Percentiles rank a stretch among this genome's conserved stretches.
phyloP scores from a whole-genome alignment of 1,284 basidiomycete genomes.

The Mrakiaceae sp. region DNA sequence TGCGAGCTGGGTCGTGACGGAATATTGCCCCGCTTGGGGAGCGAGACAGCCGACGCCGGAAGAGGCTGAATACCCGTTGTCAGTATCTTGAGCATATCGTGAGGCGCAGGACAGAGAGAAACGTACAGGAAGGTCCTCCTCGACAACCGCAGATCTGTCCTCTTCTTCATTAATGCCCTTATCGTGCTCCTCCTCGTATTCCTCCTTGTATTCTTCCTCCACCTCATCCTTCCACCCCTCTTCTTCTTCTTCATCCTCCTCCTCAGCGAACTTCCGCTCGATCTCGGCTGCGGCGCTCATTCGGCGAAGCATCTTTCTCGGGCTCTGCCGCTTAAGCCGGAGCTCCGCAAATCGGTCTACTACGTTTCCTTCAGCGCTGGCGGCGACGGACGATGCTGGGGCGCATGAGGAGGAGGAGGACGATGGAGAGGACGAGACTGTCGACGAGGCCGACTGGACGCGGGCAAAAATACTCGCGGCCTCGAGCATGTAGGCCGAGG shows the following conservation, averaged over 20 bases:
- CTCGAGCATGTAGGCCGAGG: conserved; percentile 10
- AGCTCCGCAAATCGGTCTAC: neutral
- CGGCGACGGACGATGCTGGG: too few species aligned
- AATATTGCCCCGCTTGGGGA: too few species aligned
- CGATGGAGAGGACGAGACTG: neutral
- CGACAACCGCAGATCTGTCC: too few species aligned
- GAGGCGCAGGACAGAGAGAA: neutral
- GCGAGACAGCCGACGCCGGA: too few species aligned
- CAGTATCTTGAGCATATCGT: too few species aligned
- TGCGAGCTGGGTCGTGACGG: too few species aligned
- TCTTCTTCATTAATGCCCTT: too few species aligned
- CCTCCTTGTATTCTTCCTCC: neutral
- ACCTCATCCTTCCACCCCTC: conserved; percentile 14
- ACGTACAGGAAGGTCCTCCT: conserved; percentile 23
- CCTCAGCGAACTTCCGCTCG: conserved; percentile 24
- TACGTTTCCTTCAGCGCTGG: too few species aligned
- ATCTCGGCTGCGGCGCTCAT: conserved; percentile 34
- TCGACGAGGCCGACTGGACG: neutral
- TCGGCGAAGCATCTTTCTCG: conserved; percentile 26
- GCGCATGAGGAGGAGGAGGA: too few species aligned
- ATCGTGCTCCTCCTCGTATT: too few species aligned
- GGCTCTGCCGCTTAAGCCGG: conserved; percentile 21
- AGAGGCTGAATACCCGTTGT: too few species aligned
- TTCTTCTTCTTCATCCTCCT: conserved; percentile 9
- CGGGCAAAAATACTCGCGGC: neutral